phyloP scores from a whole-genome alignment of 2,329 filamentous ascomycete genomes.

The Rhexocercosporidium sp. region DNA sequence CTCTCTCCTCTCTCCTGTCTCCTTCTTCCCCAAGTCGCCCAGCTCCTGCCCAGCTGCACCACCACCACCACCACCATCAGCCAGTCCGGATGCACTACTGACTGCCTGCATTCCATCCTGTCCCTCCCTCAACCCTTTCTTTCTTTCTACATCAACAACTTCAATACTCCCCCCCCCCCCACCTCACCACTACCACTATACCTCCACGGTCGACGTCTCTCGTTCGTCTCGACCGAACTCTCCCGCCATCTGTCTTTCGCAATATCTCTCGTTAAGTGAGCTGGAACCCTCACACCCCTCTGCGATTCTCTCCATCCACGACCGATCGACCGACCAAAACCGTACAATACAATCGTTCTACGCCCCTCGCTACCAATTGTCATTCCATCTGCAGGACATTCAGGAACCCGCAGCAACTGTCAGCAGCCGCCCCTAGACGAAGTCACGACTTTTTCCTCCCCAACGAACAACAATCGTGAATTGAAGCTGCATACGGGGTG shows the following conservation, averaged over 20 bases:
- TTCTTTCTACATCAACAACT: conserved; percentile 11
- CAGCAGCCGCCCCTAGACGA: conserved; percentile 4
- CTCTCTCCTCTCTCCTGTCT: neutral
- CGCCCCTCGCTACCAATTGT: conserved; percentile 24
- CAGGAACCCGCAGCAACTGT: conserved; percentile 17
- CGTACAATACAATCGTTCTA: conserved; percentile 18
- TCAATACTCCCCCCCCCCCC: conserved; percentile 2
- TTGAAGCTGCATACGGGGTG: conserved; percentile 4
- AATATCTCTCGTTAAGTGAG: conserved; percentile 36
- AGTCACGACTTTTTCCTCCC: neutral
- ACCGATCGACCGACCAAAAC: neutral
- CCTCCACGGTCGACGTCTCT: conserved; percentile 20
- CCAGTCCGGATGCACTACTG: conserved; percentile 4
- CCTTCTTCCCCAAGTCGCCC: neutral
- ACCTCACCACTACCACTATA: no score
- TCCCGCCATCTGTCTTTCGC: conserved; percentile 19
- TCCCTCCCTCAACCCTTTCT: neutral
- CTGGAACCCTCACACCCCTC: conserved; percentile 35
- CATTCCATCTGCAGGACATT: conserved; percentile 25
- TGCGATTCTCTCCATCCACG: conserved; percentile 19
- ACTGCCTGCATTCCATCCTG: neutral
- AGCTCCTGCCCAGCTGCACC: no score
- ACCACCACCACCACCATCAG: neutral
- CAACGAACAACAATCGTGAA: conserved; percentile 13
- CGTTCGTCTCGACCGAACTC: conserved; percentile 20